Conservation (phyloP, 2,329 filamentous ascomycete species). For the Botrytis paeoniae region DNA sequence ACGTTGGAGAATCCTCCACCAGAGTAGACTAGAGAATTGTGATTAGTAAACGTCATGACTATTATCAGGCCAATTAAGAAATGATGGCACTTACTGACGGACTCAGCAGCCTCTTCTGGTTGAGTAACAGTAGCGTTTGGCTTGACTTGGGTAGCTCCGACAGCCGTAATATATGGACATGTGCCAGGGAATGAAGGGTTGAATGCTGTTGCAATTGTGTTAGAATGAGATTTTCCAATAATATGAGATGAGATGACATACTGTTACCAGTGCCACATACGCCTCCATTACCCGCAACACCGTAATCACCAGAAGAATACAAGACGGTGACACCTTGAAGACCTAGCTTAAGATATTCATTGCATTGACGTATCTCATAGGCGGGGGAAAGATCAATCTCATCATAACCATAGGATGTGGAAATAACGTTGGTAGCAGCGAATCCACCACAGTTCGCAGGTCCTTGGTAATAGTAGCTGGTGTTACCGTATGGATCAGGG, state of each 20-base stretch:
- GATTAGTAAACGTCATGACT: constrained; percentile 37
- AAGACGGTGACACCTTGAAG: constrained; percentile 49
- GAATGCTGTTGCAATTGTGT: constrained; percentile 37
- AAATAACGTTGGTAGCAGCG: constrained; percentile 51
- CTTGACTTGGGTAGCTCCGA: constrained; percentile 52
- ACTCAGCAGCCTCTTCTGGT: constrained; percentile 47
- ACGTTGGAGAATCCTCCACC: constrained; percentile 67
- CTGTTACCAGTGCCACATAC: constrained; percentile 23
- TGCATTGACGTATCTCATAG: constrained; percentile 52
- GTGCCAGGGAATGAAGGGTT: constrained; percentile 46
- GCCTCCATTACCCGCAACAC: constrained; percentile 42
- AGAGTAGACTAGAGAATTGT: constrained; percentile 62
- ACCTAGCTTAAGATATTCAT: constrained; percentile 55
- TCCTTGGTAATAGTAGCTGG: constrained; percentile 37
- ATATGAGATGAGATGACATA: constrained; percentile 30
- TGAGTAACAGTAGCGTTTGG: constrained; percentile 36
- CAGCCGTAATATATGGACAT: constrained; percentile 50
- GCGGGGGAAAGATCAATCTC: constrained; percentile 45
- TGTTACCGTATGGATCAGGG: constrained; percentile 33
- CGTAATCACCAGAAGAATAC: constrained; percentile 49
- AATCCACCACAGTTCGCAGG: constrained; percentile 45
- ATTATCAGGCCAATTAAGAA: background rate
- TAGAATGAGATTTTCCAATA: constrained; percentile 30
- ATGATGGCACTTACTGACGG: constrained; percentile 24
- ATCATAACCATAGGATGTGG: constrained; percentile 52